Percentiles rank a stretch among this genome's conserved stretches.
phyloP scores from a whole-genome alignment of 2,329 filamentous ascomycete species.

The Scytalidium sp. region DNA sequence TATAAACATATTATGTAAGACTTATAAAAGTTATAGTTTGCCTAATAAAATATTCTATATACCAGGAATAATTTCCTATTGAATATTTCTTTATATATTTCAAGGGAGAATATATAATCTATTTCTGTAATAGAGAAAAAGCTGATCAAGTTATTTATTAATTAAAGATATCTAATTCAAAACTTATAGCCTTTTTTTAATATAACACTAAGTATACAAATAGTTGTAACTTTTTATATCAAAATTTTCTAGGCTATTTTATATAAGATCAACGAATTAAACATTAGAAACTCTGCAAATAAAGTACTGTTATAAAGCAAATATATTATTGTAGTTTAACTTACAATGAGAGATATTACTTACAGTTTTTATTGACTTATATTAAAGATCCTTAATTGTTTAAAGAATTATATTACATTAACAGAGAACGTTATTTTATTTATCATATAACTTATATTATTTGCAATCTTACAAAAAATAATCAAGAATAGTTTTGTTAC shows the following conservation, averaged over 20 bases:
- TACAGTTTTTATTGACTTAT: slow-evolving; percentile 6
- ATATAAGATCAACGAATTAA: not conserved
- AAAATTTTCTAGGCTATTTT: slow-evolving; percentile 5
- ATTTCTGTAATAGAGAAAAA: slow-evolving; percentile 11
- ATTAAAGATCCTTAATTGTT: not conserved
- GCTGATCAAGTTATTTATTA: not conserved
- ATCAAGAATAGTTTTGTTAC: slow-evolving; percentile 15
- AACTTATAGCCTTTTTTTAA: slow-evolving; percentile 6
- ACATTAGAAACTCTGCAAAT: not conserved
- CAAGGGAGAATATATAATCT: slow-evolving; percentile 1
- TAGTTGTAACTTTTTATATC: slow-evolving; percentile 2
- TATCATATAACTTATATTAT: too few relatives aligned
- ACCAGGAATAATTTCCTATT: slow-evolving; percentile 8
- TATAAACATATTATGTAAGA: slow-evolving; percentile 7
- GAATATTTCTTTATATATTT: slow-evolving; percentile 4
- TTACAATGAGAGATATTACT: slow-evolving; percentile 3
- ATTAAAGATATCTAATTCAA: not conserved
- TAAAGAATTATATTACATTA: too few relatives aligned
- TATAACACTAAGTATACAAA: slow-evolving; percentile 5
- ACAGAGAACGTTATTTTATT: too few relatives aligned
- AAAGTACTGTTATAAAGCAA: not conserved
- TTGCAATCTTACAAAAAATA: not conserved
- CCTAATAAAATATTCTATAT: slow-evolving; percentile 6
- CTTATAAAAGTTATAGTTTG: slow-evolving; percentile 3
- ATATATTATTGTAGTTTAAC: slow-evolving; percentile 7